Conservation (phyloP, 441 rosid genomes). For the Syzygium malaccense region DNA sequence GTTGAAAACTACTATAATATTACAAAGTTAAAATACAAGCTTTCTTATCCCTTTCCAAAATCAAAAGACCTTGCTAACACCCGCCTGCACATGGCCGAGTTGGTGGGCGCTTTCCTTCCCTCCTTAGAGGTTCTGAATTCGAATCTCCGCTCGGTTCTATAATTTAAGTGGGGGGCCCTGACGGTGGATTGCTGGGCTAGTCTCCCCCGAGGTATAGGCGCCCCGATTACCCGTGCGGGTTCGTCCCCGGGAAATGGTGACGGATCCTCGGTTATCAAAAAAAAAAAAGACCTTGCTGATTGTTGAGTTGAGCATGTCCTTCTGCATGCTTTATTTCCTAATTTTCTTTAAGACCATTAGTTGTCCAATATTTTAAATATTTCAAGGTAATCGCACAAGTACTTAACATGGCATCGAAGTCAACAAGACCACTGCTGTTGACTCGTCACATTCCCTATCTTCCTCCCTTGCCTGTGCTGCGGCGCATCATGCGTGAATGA, state of each 20-base stretch:
- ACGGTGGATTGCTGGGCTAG: too few relatives aligned
- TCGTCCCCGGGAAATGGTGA: too few relatives aligned
- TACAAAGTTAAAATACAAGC: neutral
- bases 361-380: neutral
- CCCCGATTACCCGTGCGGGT: too few relatives aligned
- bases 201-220: too few relatives aligned
- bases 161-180: too few relatives aligned
- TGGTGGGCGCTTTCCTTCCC: too few relatives aligned
- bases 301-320: neutral
- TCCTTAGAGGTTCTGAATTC: too few relatives aligned
- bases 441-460: neutral
- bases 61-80: neutral
- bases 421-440: neutral
- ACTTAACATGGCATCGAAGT: neutral
- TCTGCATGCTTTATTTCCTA: neutral
- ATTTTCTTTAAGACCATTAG: neutral
- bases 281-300: neutral
- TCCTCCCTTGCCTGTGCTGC: neutral
- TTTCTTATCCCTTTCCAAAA: neutral
- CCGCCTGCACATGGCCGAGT: too few relatives aligned
- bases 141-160: too few relatives aligned
- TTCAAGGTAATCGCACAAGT: neutral
- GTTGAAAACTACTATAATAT: neutral
- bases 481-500: neutral
- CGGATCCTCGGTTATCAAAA: too few relatives aligned